Evolutionary conservation across 2,329 filamentous ascomycete species (phyloP).

Genomic region (Sphaerulina musiva): DNA sequence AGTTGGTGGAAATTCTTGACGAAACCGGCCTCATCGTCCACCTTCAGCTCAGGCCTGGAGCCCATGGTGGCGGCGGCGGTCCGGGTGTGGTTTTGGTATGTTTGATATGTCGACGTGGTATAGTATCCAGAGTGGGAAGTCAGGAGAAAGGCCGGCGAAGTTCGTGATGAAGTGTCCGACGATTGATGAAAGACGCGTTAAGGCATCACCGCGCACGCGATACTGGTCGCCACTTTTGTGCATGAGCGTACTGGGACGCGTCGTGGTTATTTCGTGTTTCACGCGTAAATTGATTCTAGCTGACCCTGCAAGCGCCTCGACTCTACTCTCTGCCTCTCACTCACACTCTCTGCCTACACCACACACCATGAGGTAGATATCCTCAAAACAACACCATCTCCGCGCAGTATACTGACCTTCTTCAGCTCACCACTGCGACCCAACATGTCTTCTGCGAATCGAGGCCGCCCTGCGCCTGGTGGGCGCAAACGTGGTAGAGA

Average conservation of each 20-base stretch:
- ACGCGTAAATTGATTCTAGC: background rate
- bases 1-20: slow-evolving; percentile 94
- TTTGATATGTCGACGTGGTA: background rate
- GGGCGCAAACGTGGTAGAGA: slow-evolving; percentile 60
- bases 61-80: slow-evolving; percentile 37
- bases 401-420: background rate
- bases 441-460: slow-evolving; percentile 77
- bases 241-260: background rate
- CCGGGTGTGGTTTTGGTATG: background rate
- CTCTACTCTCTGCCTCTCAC: background rate
- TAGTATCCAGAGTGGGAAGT: background rate
- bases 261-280: background rate
- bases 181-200: background rate
- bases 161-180: background rate
- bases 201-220: background rate
- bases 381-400: background rate
- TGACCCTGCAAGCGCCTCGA: slow-evolving; percentile 1
- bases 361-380: slow-evolving; percentile 2
- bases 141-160: background rate
- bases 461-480: slow-evolving; percentile 52
- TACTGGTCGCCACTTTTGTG: background rate
- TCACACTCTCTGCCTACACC: background rate
- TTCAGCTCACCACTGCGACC: slow-evolving; percentile 32
- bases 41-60: slow-evolving; percentile 55
- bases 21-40: slow-evolving; percentile 95